Percentiles rank a stretch among this genome's conserved stretches.
Evolutionary conservation across 148 eudicot species (phyloP).

Genomic region (Fagopyrum homotropicum): DNA sequence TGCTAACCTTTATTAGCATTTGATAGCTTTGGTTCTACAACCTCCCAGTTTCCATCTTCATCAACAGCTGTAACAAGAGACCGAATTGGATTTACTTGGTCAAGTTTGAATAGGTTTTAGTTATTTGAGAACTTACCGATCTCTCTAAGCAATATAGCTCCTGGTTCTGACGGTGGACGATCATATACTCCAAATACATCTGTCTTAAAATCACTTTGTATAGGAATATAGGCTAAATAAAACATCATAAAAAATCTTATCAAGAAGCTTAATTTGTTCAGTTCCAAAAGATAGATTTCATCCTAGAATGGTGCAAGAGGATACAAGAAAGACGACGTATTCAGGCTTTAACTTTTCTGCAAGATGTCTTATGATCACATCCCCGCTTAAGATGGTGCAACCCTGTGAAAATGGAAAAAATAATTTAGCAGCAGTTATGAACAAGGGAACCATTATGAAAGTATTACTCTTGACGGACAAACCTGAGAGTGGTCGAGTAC

Average conservation of each 20-base stretch:
- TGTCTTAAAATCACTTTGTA: constrained; percentile 46
- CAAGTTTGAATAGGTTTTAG: not conserved
- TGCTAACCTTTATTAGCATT: constrained; percentile 50
- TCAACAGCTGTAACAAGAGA: constrained; percentile 58
- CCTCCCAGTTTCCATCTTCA: constrained; percentile 85
- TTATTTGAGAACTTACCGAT: constrained; percentile 47
- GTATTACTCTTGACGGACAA: constrained; percentile 9
- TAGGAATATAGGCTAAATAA: constrained; percentile 24
- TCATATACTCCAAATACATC: constrained; percentile 96
- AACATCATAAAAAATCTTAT: not conserved
- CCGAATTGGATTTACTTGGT: constrained; percentile 5
- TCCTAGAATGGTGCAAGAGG: constrained; percentile 19
- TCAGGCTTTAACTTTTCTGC: constrained; percentile 70
- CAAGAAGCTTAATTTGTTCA: not conserved
- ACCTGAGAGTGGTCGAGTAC: constrained; percentile 78
- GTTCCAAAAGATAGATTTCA: not conserved
- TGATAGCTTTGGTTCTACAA: constrained; percentile 51
- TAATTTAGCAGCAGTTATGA: not conserved
- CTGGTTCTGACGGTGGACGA: constrained; percentile 83
- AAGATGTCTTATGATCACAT: constrained; percentile 83
- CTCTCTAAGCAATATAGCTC: constrained; percentile 69
- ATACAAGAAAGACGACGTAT: constrained; percentile 94
- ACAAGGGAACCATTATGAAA: not conserved
- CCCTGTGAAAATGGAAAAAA: constrained; percentile 40
- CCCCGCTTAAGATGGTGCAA: constrained; percentile 95